phyloP scores from a whole-genome alignment of 2,329 filamentous ascomycete species.

The Aspergillus floridensis region DNA sequence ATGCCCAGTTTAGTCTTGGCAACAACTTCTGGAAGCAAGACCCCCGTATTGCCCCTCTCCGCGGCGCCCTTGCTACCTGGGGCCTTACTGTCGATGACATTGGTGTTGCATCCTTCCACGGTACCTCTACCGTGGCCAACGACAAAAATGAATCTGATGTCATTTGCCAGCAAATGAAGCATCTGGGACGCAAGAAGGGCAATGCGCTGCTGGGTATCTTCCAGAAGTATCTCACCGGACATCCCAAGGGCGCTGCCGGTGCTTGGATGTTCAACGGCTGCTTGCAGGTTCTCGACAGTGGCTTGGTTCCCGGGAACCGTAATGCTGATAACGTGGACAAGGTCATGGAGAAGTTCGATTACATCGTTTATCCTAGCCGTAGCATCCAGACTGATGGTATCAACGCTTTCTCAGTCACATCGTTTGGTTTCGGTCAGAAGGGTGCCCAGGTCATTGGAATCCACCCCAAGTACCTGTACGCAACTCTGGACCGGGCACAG shows the following conservation, averaged over 20 bases:
- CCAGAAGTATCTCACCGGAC: constrained; percentile 98
- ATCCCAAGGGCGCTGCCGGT: constrained; percentile 98
- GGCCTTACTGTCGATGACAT: constrained; percentile 96
- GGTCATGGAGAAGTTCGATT: constrained; percentile 95
- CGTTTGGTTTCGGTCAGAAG: constrained; percentile 99
- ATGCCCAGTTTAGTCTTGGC: constrained; percentile 85
- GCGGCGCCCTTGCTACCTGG: constrained; percentile 95
- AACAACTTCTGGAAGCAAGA: constrained; percentile 99
- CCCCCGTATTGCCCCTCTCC: constrained; percentile 86
- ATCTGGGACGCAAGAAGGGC: constrained; percentile 92
- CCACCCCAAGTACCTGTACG: constrained; percentile 93
- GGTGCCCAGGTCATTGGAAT: constrained; percentile 96
- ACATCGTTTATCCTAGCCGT: constrained; percentile 94
- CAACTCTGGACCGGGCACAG: constrained; percentile 82
- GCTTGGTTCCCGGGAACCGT: constrained; percentile 92
- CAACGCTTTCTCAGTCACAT: constrained; percentile 98
- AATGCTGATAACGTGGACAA: constrained; percentile 98
- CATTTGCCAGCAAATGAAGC: constrained; percentile 91
- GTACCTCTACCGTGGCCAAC: constrained; percentile 96
- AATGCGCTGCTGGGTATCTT: constrained; percentile 96
- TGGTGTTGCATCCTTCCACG: constrained; percentile 95
- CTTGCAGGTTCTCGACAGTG: constrained; percentile 89
- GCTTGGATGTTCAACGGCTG: constrained; percentile 99
- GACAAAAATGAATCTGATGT: constrained; percentile 99
- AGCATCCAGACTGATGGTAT: constrained; percentile 95